phyloP scores from a whole-genome alignment of 371 early-diverging fungal genomes.

The Paraphysoderma sedebokerense region DNA sequence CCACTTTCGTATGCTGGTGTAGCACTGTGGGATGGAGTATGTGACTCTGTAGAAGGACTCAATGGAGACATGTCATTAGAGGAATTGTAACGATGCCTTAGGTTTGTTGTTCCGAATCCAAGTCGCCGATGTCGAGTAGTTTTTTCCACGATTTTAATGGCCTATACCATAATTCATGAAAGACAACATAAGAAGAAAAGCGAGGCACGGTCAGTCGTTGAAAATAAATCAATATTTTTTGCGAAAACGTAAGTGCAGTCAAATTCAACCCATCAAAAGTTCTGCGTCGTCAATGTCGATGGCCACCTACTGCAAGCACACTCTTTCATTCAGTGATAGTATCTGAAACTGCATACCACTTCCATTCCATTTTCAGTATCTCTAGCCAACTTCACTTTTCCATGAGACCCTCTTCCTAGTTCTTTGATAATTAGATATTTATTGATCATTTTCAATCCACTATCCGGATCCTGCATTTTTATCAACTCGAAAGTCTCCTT shows the following conservation, averaged over 20 bases:
- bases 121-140: constrained; percentile 44
- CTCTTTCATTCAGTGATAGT: too few relatives aligned
- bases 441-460: constrained; percentile 85
- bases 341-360: constrained; percentile 30
- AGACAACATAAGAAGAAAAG: too few relatives aligned
- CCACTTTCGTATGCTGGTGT: not conserved
- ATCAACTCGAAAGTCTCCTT: constrained; percentile 59
- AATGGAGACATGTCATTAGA: constrained; percentile 12
- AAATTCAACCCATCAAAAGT: too few relatives aligned
- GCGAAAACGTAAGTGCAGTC: too few relatives aligned
- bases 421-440: constrained; percentile 76
- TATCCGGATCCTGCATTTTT: constrained; percentile 58
- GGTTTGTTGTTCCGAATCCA: constrained; percentile 25
- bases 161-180: constrained; percentile 18
- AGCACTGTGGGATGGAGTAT: not conserved
- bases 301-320: too few relatives aligned
- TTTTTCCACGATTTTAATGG: constrained; percentile 73
- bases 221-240: too few relatives aligned
- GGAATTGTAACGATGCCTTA: constrained; percentile 8
- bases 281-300: too few relatives aligned
- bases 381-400: constrained; percentile 80
- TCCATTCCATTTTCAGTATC: constrained; percentile 57
- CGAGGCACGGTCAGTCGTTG: too few relatives aligned
- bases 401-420: constrained; percentile 89
- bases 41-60: constrained; percentile 1